Conservation (phyloP, 371 early-diverging fungal genomes). For the Rhizopus sp. region DNA sequence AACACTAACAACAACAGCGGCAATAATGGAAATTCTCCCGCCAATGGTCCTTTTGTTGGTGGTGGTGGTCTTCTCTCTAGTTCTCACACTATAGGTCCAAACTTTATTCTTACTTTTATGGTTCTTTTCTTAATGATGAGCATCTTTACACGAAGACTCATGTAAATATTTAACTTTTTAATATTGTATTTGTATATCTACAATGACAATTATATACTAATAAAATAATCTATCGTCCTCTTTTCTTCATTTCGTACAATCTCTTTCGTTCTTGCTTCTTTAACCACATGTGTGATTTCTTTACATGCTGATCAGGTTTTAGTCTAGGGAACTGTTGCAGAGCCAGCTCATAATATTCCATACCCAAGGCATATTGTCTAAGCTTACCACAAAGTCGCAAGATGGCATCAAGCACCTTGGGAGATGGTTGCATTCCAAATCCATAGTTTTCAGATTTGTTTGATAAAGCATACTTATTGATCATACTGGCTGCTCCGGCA, state of each 20-base stretch:
- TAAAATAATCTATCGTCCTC: background rate
- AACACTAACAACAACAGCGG: too few relatives aligned
- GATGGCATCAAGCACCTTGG: conserved; percentile 27
- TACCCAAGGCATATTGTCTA: conserved; percentile 26
- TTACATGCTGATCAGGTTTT: conserved; percentile 21
- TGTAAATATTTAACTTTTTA: background rate
- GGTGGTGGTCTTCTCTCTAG: background rate
- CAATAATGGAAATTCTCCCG: too few relatives aligned
- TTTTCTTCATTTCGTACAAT: conserved; percentile 6
- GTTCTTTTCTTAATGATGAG: background rate
- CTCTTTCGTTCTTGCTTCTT: conserved; percentile 8
- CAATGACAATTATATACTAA: too few relatives aligned
- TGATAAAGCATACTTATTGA: conserved; percentile 6
- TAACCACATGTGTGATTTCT: conserved; percentile 13
- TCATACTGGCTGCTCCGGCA: conserved; percentile 12
- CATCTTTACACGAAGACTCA: background rate
- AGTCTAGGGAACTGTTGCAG: conserved; percentile 25
- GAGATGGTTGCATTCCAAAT: conserved; percentile 22
- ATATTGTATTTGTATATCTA: background rate
- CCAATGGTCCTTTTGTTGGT: background rate
- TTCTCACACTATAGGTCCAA: background rate
- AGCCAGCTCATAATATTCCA: conserved; percentile 29
- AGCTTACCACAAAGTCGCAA: conserved; percentile 31
- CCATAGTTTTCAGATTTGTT: conserved; percentile 7
- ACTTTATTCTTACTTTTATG: background rate